Percentiles rank a stretch among this genome's conserved stretches.
Evolutionary conservation across 1,284 basidiomycete genomes (phyloP).

Genomic region (Cystobasidium pallidum): DNA sequence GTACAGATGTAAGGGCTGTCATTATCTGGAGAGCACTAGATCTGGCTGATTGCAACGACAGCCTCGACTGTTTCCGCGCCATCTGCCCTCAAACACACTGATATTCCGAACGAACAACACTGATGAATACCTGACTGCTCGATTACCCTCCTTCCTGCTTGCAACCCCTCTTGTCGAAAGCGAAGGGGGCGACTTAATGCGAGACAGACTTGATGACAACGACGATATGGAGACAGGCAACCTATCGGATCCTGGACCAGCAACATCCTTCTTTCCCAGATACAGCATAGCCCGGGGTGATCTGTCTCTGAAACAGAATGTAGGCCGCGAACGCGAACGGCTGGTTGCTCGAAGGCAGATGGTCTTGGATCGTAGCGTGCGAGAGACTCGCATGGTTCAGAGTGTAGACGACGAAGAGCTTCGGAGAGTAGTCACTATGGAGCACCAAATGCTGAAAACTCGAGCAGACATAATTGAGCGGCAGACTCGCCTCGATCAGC

Average conservation of each 20-base stretch:
- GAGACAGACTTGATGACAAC: neutral
- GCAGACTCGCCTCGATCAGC: neutral
- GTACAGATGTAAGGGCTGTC: conserved; percentile 64
- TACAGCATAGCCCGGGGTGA: neutral
- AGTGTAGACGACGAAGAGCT: conserved; percentile 34
- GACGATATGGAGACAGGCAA: conserved; percentile 57
- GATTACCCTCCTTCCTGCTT: conserved; percentile 68
- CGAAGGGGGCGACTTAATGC: conserved; percentile 23
- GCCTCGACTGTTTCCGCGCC: conserved; percentile 61
- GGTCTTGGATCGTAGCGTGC: conserved; percentile 36
- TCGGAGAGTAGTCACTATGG: neutral
- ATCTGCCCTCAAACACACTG: conserved; percentile 72
- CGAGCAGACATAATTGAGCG: neutral
- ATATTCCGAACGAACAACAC: conserved; percentile 65
- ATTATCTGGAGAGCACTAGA: conserved; percentile 4
- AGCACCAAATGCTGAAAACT: conserved; percentile 14
- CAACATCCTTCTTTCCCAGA: neutral
- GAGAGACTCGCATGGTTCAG: conserved; percentile 39
- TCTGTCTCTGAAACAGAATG: neutral
- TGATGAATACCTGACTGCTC: conserved; percentile 65
- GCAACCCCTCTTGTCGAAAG: conserved; percentile 28
- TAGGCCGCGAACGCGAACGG: conserved; percentile 32
- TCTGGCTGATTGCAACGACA: conserved; percentile 51
- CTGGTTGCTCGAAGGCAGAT: conserved; percentile 15
- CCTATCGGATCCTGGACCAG: conserved; percentile 24